Evolutionary conservation across 371 early-diverging fungal genomes (phyloP).

Genomic region (Apophysomyces trapeziformis): DNA sequence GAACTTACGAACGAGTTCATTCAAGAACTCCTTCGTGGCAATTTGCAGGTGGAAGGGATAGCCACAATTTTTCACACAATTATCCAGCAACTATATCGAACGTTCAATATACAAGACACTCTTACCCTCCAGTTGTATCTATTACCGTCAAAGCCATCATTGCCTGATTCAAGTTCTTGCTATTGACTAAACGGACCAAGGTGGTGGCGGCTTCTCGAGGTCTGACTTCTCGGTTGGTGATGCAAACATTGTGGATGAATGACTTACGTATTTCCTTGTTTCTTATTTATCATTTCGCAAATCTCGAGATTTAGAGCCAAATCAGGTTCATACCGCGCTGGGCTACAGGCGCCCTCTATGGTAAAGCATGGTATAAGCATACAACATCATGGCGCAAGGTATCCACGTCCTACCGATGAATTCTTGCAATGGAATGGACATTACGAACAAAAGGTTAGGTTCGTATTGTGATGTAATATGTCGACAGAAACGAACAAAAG

Average conservation of each 20-base stretch:
- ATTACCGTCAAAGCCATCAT: constrained; percentile 80
- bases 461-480: neutral
- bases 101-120: neutral
- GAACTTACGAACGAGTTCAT: constrained; percentile 93
- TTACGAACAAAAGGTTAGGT: neutral
- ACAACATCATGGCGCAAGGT: neutral
- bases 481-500: neutral
- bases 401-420: constrained; percentile 25
- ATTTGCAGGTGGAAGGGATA: constrained; percentile 96
- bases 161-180: constrained; percentile 70
- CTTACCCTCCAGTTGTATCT: neutral
- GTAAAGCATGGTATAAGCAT: neutral
- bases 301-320: constrained; percentile 89
- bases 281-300: constrained; percentile 87
- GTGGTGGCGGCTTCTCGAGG: constrained; percentile 90
- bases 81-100: constrained; percentile 79
- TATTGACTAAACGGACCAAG: constrained; percentile 82
- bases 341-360: constrained; percentile 76
- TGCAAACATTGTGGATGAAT: neutral
- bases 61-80: constrained; percentile 97
- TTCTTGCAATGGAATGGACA: constrained; percentile 29
- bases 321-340: constrained; percentile 74
- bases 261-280: constrained; percentile 77
- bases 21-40: constrained; percentile 94
- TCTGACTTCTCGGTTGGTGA: constrained; percentile 38